phyloP scores from a whole-genome alignment of 176 grass and related monocot species.

The Dactylis glomerata region DNA sequence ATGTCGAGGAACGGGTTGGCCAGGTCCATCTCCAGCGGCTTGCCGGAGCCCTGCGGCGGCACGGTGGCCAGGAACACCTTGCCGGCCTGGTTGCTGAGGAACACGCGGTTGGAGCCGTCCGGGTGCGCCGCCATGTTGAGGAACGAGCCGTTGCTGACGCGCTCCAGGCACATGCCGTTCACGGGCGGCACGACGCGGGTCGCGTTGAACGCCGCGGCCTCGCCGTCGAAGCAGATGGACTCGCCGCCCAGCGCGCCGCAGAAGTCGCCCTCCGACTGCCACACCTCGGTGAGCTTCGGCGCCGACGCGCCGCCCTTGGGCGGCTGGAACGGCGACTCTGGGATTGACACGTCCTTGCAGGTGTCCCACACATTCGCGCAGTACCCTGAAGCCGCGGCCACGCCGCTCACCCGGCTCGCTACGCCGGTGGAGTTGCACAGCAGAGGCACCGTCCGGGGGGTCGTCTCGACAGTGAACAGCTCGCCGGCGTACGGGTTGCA shows the following conservation, averaged over 20 bases:
- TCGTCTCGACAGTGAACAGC: constrained; percentile 50
- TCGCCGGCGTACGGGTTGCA: constrained; percentile 78
- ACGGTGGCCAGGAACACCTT: constrained; percentile 75
- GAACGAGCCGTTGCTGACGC: constrained; percentile 69
- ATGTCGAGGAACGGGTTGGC: constrained; percentile 71
- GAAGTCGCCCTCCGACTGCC: constrained; percentile 57
- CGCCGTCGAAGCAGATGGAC: constrained; percentile 58
- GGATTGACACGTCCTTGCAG: constrained; percentile 64
- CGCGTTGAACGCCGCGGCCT: constrained; percentile 47
- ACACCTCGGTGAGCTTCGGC: constrained; percentile 59
- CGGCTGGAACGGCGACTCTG: constrained; percentile 51
- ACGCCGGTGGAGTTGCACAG: constrained; percentile 52
- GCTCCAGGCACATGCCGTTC: constrained; percentile 83
- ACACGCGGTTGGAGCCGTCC: constrained; percentile 68
- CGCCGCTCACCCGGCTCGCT: constrained; percentile 21
- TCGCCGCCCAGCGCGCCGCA: constrained; percentile 49
- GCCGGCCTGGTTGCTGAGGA: constrained; percentile 59
- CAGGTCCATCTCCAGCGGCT: constrained; percentile 35
- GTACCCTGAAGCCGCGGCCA: constrained; percentile 25
- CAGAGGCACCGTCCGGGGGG: constrained; percentile 41
- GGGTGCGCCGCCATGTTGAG: constrained; percentile 80
- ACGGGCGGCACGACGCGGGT: constrained; percentile 17
- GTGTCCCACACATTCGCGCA: constrained; percentile 61
- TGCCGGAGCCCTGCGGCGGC: constrained; percentile 47
- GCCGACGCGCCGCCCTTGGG: constrained; percentile 26